Conservation (phyloP, 257 asterid species). For the Ilex asprella region DNA sequence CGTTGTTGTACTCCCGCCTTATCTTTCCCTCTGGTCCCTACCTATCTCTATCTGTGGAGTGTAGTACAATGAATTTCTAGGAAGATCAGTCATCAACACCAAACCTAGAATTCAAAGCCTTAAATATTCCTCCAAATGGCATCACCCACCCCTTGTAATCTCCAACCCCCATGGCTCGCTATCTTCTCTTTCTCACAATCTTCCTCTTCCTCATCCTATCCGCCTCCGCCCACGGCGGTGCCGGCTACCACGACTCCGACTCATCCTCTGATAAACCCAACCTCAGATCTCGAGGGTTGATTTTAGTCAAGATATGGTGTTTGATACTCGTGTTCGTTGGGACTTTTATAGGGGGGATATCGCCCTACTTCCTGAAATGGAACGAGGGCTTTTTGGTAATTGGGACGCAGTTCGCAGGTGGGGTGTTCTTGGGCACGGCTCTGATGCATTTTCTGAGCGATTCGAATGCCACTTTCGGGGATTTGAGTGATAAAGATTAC, state of each 20-base stretch:
- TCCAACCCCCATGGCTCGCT: constrained; percentile 35
- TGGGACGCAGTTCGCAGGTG: constrained; percentile 95
- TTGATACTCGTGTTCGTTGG: constrained; percentile 60
- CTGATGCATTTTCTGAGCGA: constrained; percentile 91
- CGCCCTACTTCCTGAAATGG: constrained; percentile 82
- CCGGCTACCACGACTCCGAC: constrained; percentile 12
- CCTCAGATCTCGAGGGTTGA: constrained; percentile 52
- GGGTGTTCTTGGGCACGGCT: constrained; percentile 80
- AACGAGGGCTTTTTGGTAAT: constrained; percentile 67
- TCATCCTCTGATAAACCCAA: constrained; percentile 41
- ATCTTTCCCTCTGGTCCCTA: too few relatives aligned
- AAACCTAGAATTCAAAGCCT: too few relatives aligned
- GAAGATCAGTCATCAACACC: too few relatives aligned
- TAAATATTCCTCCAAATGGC: neutral
- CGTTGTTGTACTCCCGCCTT: constrained; percentile 10
- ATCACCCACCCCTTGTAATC: neutral
- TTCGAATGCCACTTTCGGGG: constrained; percentile 66
- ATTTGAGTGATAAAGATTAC: constrained; percentile 52
- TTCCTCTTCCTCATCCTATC: constrained; percentile 37
- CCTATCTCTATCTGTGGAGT: too few relatives aligned
- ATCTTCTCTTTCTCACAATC: constrained; percentile 27
- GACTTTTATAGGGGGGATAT: constrained; percentile 74
- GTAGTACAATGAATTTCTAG: too few relatives aligned
- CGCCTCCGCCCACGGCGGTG: constrained; percentile 60
- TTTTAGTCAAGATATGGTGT: constrained; percentile 76